Evolutionary conservation across 768 basidiomycete species (phyloP), one percentile per base, ranked within the genome.

Genomic region (Agaricus blazei): DNA sequence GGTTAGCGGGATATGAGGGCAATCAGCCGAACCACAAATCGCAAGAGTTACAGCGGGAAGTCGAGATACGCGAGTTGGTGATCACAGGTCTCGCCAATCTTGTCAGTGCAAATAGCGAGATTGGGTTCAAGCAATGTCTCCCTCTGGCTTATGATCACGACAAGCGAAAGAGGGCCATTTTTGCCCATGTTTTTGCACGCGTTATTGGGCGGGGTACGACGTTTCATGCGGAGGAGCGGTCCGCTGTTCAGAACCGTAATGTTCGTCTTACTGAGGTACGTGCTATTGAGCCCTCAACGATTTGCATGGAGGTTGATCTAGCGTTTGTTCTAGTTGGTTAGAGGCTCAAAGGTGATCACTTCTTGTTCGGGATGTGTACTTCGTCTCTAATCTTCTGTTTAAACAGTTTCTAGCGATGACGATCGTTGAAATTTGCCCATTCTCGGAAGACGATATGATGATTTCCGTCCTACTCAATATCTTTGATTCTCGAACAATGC

Each of bases 91-190:
- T 96, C 6, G 81, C 92, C 0, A 85, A 93, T 58, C 75, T 96
- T 5, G 85, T 96, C 53, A 81, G 79, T 34, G 82, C 91, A 11
- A 96, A 96, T 64, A 85, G 89, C 14, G 90, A 94, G 64, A 87
- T 83, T 61, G 93, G 91, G 4, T 84, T 95, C 65, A 93, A 93
- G 67, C 90, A 95, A 66, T 93, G 88, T 62, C 80, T 95, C 23
- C 73, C 84, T 4, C 74, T 90, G 56, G 90, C 88, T 1, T 93
- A 91, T 61, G 86, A 90, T 62, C 67, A 74, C 23, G 88, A 94
- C 63, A 72, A 77, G 26, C 71, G 79, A 38, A 85, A 87, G 62
- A 81, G 91, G 12, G 76, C 81, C 9, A 90, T 93, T 26, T 97
- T 94, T 63, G 83, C 91, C 12, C 84, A 88, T 62, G 85, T 93